A percentile compares a stretch with the other conserved stretches of the same genome.
These are phyloP conservation scores for Grosmannia huntii DNA, from an alignment of 2,329 filamentous ascomycete species.

Conservation along the genomic window DNA sequence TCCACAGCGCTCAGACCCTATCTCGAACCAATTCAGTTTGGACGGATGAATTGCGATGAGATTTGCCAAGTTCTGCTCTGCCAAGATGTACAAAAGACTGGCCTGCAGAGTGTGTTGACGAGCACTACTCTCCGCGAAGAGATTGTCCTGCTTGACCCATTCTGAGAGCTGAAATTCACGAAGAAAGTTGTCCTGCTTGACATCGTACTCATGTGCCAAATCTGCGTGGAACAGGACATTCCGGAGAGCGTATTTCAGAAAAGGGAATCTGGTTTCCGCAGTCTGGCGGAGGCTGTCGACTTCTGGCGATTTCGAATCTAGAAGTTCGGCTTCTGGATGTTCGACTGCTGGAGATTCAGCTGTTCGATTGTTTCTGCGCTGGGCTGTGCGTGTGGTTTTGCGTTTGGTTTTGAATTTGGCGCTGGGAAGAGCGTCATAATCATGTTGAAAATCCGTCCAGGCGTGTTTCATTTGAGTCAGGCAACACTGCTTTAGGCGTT, in stretches of 20 bases:
- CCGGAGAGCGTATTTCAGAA: constrained; percentile 31
- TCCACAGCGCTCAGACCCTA: not conserved
- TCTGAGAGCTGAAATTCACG: constrained; percentile 13
- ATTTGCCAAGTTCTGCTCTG: not conserved
- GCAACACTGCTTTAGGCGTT: constrained; percentile 31
- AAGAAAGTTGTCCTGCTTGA: constrained; percentile 21
- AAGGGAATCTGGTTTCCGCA: constrained; percentile 21
- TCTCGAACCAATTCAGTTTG: not conserved
- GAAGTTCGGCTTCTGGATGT: not conserved
- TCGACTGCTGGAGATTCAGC: no score
- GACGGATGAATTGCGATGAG: not conserved
- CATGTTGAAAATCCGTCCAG: not conserved
- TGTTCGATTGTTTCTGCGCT: not conserved
- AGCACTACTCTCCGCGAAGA: constrained; percentile 13
- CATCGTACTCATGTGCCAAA: constrained; percentile 15
- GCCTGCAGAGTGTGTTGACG: not conserved
- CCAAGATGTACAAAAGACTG: not conserved
- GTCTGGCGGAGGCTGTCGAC: not conserved
- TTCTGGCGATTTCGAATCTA: not conserved
- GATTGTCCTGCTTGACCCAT: constrained; percentile 18
- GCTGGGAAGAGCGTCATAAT: not conserved
- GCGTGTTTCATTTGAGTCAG: constrained; percentile 20
- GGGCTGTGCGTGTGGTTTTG: not conserved
- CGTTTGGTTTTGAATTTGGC: no score
- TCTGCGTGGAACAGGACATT: constrained; percentile 29